These are phyloP conservation scores for Amanita rimosa DNA, from an alignment of 768 basidiomycete genomes.

Conservation along the genomic window DNA sequence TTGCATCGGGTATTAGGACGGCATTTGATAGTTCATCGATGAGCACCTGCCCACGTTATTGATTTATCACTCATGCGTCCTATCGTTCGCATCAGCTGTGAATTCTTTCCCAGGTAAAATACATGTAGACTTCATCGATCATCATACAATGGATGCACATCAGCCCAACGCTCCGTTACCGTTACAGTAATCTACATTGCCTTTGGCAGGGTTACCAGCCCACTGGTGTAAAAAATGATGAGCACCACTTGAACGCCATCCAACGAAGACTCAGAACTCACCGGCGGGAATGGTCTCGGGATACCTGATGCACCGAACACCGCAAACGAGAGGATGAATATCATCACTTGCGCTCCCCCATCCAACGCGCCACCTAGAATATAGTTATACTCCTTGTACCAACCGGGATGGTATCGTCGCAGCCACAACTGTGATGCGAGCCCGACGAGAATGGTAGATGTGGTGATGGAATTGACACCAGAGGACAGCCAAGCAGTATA, in stretches of 20 bases:
- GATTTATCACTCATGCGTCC: too few species aligned
- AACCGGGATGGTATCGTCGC: slow-evolving; percentile 44
- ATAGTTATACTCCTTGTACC: slow-evolving; percentile 62
- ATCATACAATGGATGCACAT: not conserved
- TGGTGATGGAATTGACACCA: slow-evolving; percentile 45
- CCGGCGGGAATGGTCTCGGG: slow-evolving; percentile 34
- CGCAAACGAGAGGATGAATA: slow-evolving; percentile 52
- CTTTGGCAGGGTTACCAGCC: slow-evolving; percentile 41
- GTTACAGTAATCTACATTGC: slow-evolving; percentile 50
- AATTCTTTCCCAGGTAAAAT: too few species aligned
- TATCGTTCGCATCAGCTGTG: too few species aligned
- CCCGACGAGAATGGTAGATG: slow-evolving; percentile 37
- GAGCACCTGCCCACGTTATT: too few species aligned
- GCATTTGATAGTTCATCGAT: too few species aligned
- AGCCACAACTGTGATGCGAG: slow-evolving; percentile 52
- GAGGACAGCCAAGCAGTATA: slow-evolving; percentile 30
- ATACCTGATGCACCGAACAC: slow-evolving; percentile 49
- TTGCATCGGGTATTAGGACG: too few species aligned
- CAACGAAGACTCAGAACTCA: not conserved
- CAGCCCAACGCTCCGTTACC: slow-evolving; percentile 42
- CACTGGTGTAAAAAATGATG: slow-evolving; percentile 20
- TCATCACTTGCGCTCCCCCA: slow-evolving; percentile 56
- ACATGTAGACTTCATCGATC: not conserved
- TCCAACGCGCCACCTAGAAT: slow-evolving; percentile 56
- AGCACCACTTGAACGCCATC: slow-evolving; percentile 14